Evolutionary conservation across 2,329 filamentous ascomycete genomes (phyloP).

Genomic region (Alternaria viburni): DNA sequence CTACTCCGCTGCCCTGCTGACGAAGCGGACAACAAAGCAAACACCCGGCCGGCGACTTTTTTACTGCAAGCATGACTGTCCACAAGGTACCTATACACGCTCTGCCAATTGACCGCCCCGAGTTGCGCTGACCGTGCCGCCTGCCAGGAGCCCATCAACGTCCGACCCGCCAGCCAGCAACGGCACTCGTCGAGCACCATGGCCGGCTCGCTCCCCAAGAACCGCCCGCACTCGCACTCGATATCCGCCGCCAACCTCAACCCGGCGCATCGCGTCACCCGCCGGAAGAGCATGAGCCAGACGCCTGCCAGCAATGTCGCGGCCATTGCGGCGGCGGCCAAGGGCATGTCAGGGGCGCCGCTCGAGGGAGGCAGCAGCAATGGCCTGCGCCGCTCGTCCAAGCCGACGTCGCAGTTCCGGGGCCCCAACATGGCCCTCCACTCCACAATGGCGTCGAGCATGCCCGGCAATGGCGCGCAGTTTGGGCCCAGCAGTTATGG

Average conservation of each 20-base stretch:
- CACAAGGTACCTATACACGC: conserved; percentile 39
- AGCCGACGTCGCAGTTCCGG: conserved; percentile 56
- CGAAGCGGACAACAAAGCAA: conserved; percentile 23
- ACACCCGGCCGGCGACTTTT: conserved; percentile 11
- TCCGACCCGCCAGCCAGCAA: conserved; percentile 54
- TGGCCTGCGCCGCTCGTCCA: conserved; percentile 70
- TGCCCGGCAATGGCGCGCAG: conserved; percentile 61
- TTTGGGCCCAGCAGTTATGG: conserved; percentile 47
- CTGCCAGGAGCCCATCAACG: conserved; percentile 49
- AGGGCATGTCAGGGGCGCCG: conserved; percentile 68
- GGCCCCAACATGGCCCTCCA: conserved; percentile 60
- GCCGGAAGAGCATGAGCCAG: conserved; percentile 90
- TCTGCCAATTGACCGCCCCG: conserved; percentile 10
- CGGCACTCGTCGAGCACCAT: conserved; percentile 56
- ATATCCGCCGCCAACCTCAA: conserved; percentile 79
- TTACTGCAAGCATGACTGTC: conserved; percentile 44
- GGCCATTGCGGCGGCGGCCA: conserved; percentile 72
- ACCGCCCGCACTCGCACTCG: conserved; percentile 81
- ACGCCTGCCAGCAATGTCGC: conserved; percentile 74
- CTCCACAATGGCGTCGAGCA: conserved; percentile 70
- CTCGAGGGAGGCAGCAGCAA: conserved; percentile 52
- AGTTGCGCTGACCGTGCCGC: conserved; percentile 38
- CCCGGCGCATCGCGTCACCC: conserved; percentile 82
- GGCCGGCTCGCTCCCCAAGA: conserved; percentile 67
- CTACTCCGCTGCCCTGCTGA: conserved; percentile 19